These are phyloP conservation scores for Aleurites moluccanus DNA, from an alignment of 441 rosid genomes.

Conservation along the genomic window DNA sequence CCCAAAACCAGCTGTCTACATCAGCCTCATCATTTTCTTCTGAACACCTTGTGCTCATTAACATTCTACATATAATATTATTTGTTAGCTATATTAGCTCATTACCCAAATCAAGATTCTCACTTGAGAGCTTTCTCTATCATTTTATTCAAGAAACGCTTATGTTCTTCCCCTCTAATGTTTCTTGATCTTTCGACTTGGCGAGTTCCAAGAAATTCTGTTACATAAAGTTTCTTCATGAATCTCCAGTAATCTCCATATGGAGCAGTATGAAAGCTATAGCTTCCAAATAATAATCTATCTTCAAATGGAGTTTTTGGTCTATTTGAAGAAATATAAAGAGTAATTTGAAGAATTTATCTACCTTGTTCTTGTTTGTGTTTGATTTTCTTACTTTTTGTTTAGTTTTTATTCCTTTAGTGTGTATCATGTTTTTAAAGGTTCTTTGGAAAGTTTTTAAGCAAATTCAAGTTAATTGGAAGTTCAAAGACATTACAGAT, in stretches of 20 bases:
- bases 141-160: constrained; percentile 15
- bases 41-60: constrained; percentile 33
- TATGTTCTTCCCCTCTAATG: constrained; percentile 22
- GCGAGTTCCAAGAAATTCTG: constrained; percentile 23
- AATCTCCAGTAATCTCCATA: constrained; percentile 30
- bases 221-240: constrained; percentile 31
- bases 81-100: constrained; percentile 11
- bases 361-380: too few relatives aligned
- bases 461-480: too few relatives aligned
- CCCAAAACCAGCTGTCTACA: constrained; percentile 30
- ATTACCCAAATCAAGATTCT: constrained; percentile 17
- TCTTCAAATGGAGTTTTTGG: not conserved
- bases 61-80: not conserved
- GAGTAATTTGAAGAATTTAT: too few relatives aligned
- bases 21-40: constrained; percentile 38
- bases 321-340: not conserved
- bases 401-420: too few relatives aligned
- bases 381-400: too few relatives aligned
- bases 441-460: too few relatives aligned
- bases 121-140: constrained; percentile 8
- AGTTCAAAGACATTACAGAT: too few relatives aligned
- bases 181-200: constrained; percentile 15
- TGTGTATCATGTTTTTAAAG: too few relatives aligned
- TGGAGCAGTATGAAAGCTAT: constrained; percentile 6
- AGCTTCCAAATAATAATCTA: not conserved